Evolutionary conservation across 1,139 yeast genomes (phyloP).

Genomic region (Saccharomycopsis hybrid): DNA sequence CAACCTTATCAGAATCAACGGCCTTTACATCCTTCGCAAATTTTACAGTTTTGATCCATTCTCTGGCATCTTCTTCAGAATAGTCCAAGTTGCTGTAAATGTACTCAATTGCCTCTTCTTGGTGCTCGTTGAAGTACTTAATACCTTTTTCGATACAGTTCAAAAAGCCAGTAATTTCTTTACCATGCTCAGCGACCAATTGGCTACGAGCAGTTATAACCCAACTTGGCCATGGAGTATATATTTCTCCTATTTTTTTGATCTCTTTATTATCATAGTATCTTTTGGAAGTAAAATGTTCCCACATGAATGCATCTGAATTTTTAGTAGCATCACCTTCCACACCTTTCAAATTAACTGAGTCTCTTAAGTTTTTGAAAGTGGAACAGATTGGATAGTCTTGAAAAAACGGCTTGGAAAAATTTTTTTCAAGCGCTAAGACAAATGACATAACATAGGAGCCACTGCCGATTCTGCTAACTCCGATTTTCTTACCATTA

Average conservation of each 20-base stretch:
- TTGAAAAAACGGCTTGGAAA: conserved; percentile 40
- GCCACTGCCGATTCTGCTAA: conserved; percentile 87
- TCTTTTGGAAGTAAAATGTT: conserved; percentile 78
- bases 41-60: conserved; percentile 72
- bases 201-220: conserved; percentile 47
- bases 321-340: conserved; percentile 27
- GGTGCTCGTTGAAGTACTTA: conserved; percentile 50
- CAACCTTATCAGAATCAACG: conserved; percentile 46
- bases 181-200: conserved; percentile 28
- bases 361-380: conserved; percentile 69
- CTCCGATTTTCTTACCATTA: conserved; percentile 61
- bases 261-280: conserved; percentile 77
- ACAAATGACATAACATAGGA: conserved; percentile 90
- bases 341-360: conserved; percentile 56
- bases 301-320: conserved; percentile 95
- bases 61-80: conserved; percentile 65
- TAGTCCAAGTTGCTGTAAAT: conserved; percentile 70
- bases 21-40: conserved; percentile 46
- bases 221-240: conserved; percentile 98
- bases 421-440: conserved; percentile 54
- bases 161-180: conserved; percentile 37
- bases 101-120: conserved; percentile 59
- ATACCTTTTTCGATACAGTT: conserved; percentile 61
- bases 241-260: conserved; percentile 77
- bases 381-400: conserved; percentile 56